Conservation (phyloP, 305 asterid species). For the Stenogyne calaminthoides region DNA sequence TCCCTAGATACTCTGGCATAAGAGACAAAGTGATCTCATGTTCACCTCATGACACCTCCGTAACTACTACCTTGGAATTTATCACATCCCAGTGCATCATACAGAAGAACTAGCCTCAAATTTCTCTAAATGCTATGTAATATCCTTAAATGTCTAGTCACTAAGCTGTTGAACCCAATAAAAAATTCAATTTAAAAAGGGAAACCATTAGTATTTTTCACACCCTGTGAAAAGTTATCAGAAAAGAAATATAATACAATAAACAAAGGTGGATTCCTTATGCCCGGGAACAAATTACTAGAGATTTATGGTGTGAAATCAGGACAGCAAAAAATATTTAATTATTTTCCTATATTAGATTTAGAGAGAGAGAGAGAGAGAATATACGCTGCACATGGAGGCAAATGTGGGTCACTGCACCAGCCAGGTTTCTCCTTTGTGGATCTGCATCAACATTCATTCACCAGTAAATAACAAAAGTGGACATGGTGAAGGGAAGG, state of each 20-base stretch:
- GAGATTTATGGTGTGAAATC: neutral
- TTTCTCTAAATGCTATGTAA: constrained; percentile 6
- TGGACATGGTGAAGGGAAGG: constrained; percentile 3
- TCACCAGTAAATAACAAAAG: constrained; percentile 22
- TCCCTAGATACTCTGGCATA: neutral
- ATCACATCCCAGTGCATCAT: neutral
- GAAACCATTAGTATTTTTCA: neutral
- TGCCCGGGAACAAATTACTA: neutral
- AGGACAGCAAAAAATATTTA: neutral
- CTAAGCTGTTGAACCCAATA: neutral
- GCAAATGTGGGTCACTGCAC: constrained; percentile 89
- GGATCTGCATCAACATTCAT: constrained; percentile 55
- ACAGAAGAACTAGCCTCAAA: neutral
- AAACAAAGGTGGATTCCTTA: neutral
- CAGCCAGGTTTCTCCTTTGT: constrained; percentile 90
- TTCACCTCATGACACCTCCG: neutral
- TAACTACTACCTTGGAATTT: neutral
- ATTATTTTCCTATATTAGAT: neutral
- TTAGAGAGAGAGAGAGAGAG: constrained; percentile 28
- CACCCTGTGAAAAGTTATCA: neutral
- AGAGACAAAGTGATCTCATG: neutral
- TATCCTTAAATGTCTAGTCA: neutral
- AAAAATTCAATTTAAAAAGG: neutral
- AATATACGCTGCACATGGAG: constrained; percentile 87
- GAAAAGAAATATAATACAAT: neutral